Conservation (phyloP, 495 filamentous ascomycete genomes). For the Xylaria curta region DNA sequence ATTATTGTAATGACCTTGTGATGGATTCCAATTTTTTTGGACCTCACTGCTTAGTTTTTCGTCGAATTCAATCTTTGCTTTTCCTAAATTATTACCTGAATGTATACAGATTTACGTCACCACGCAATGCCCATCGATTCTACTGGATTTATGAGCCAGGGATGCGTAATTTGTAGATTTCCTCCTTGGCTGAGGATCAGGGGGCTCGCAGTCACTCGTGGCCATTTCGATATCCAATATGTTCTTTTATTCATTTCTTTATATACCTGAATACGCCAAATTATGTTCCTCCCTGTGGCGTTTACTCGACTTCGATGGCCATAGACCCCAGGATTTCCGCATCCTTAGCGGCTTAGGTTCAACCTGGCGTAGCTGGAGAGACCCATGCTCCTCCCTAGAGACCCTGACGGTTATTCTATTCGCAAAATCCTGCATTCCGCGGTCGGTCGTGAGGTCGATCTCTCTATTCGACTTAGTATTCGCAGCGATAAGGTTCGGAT, state of each 20-base stretch:
- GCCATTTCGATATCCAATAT: too few species aligned
- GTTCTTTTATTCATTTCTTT: neutral
- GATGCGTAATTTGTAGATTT: too few species aligned
- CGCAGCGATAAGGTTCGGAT: neutral
- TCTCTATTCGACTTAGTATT: neutral
- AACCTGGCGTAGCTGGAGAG: neutral
- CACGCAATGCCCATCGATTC: too few species aligned
- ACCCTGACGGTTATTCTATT: neutral
- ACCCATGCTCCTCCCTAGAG: neutral
- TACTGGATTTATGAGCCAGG: too few species aligned
- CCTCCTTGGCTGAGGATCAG: too few species aligned
- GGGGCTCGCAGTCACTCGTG: too few species aligned
- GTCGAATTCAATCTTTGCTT: too few species aligned
- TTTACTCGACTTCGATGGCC: neutral
- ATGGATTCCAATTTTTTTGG: too few species aligned
- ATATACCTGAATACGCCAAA: neutral
- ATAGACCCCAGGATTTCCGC: neutral
- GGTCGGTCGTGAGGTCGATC: slow-evolving; percentile 8
- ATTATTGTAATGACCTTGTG: too few species aligned
- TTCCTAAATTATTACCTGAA: too few species aligned
- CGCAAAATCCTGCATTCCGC: slow-evolving; percentile 4
- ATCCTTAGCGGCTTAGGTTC: neutral
- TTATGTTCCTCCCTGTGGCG: neutral
- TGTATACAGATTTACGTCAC: too few species aligned
- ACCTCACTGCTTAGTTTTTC: too few species aligned